These are phyloP conservation scores for Hylodesmum podocarpum DNA, from an alignment of 306 rosid genomes.

Conservation along the genomic window DNA sequence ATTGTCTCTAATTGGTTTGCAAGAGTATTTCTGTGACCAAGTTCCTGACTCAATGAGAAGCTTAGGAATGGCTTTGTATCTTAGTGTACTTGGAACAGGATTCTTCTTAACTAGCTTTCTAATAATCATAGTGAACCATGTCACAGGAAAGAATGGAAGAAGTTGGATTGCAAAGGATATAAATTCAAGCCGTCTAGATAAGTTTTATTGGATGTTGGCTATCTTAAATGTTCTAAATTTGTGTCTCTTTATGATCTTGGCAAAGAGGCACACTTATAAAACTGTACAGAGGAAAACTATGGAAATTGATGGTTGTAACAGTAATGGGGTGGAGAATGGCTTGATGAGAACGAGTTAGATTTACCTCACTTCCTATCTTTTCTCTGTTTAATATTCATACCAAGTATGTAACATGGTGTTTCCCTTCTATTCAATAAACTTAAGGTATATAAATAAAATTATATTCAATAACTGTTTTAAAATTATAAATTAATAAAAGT, in stretches of 20 bases:
- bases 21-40: slow-evolving; percentile 53
- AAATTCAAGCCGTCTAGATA: slow-evolving; percentile 46
- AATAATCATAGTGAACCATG: slow-evolving; percentile 44
- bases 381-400: too few relatives aligned
- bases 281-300: slow-evolving; percentile 22
- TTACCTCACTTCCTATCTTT: background rate
- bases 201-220: slow-evolving; percentile 45
- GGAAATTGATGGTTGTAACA: slow-evolving; percentile 8
- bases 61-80: slow-evolving; percentile 48
- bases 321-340: slow-evolving; percentile 21
- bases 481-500: too few relatives aligned
- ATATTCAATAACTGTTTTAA: too few relatives aligned
- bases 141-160: slow-evolving; percentile 31
- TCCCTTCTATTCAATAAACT: background rate
- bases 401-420: too few relatives aligned
- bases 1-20: slow-evolving; percentile 43
- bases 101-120: slow-evolving; percentile 47
- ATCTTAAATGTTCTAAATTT: slow-evolving; percentile 35
- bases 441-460: too few relatives aligned
- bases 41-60: slow-evolving; percentile 60
- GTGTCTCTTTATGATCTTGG: slow-evolving; percentile 27
- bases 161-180: slow-evolving; percentile 51
- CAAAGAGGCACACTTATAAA: slow-evolving; percentile 49
- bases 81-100: slow-evolving; percentile 50
- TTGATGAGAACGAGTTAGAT: background rate